Percentiles rank a stretch among this genome's conserved stretches.
Evolutionary conservation across 1,284 basidiomycete genomes (phyloP).

Genomic region (Microbotryum scabiosae): DNA sequence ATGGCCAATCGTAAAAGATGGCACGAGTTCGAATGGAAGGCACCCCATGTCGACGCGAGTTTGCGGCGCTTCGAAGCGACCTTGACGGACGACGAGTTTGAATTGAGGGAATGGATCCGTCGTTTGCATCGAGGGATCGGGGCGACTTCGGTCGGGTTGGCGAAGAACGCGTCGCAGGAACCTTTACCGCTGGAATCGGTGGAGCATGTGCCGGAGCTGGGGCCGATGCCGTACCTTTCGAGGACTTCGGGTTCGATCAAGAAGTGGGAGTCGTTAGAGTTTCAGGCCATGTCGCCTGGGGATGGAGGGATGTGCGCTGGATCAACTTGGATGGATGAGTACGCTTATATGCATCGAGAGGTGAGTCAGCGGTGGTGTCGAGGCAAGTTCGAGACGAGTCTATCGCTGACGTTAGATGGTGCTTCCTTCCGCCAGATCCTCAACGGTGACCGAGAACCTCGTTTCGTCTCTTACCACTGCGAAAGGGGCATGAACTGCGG

Average conservation of each 20-base stretch:
- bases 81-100: slow-evolving; percentile 6
- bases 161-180: neutral
- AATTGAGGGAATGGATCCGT: slow-evolving; percentile 14
- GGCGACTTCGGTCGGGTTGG: slow-evolving; percentile 8
- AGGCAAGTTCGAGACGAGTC: no score
- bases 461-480: slow-evolving; percentile 21
- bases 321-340: slow-evolving; percentile 7
- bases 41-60: slow-evolving; percentile 4
- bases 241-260: neutral
- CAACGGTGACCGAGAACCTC: slow-evolving; percentile 9
- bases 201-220: no score
- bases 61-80: slow-evolving; percentile 1
- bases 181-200: neutral
- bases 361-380: neutral
- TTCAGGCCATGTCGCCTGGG: slow-evolving; percentile 7
- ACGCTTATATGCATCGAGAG: slow-evolving; percentile 12
- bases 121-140: slow-evolving; percentile 1
- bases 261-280: slow-evolving; percentile 10
- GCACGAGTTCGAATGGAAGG: slow-evolving; percentile 15
- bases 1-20: slow-evolving; percentile 3
- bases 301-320: slow-evolving; percentile 17
- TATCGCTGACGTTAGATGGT: neutral
- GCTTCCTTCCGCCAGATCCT: slow-evolving; percentile 7
- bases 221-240: neutral
- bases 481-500: slow-evolving; percentile 20